These are phyloP conservation scores for Pseudocercospora fuligena DNA, from an alignment of 2,329 filamentous ascomycete genomes.

Conservation along the genomic window DNA sequence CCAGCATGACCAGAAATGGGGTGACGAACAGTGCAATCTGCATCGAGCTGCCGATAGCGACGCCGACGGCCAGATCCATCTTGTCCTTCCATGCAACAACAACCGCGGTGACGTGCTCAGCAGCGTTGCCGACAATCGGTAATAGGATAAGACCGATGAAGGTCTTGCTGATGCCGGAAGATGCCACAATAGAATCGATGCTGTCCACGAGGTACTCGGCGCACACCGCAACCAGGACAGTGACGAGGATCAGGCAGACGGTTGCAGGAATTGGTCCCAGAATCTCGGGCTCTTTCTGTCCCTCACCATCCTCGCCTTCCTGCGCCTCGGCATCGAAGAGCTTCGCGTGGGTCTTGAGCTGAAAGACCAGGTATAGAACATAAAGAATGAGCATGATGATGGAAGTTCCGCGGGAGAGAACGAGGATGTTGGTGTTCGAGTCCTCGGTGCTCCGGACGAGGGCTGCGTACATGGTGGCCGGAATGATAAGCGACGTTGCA, in stretches of 20 bases:
- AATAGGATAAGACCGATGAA: slow-evolving; percentile 63
- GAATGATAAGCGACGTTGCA: slow-evolving; percentile 59
- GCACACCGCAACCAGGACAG: slow-evolving; percentile 56
- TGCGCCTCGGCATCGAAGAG: slow-evolving; percentile 52
- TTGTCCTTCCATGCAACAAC: slow-evolving; percentile 62
- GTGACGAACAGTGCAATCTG: slow-evolving; percentile 64
- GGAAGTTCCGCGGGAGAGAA: slow-evolving; percentile 59
- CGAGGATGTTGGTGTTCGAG: slow-evolving; percentile 52
- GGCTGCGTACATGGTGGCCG: slow-evolving; percentile 57
- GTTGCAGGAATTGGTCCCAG: slow-evolving; percentile 52
- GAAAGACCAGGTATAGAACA: slow-evolving; percentile 60
- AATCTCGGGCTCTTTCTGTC: slow-evolving; percentile 46
- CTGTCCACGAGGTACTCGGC: slow-evolving; percentile 60
- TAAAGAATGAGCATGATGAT: slow-evolving; percentile 60
- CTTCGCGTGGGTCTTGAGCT: slow-evolving; percentile 56
- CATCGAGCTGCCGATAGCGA: slow-evolving; percentile 59
- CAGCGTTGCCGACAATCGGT: slow-evolving; percentile 62
- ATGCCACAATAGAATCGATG: slow-evolving; percentile 59
- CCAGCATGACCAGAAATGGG: slow-evolving; percentile 61
- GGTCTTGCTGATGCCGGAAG: slow-evolving; percentile 58
- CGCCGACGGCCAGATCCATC: slow-evolving; percentile 62
- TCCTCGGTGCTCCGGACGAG: slow-evolving; percentile 46
- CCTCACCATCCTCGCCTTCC: slow-evolving; percentile 38
- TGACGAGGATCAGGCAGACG: slow-evolving; percentile 54
- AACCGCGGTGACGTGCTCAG: slow-evolving; percentile 61